phyloP scores from a whole-genome alignment of 495 filamentous ascomycete species.

The Daldinia loculata region DNA sequence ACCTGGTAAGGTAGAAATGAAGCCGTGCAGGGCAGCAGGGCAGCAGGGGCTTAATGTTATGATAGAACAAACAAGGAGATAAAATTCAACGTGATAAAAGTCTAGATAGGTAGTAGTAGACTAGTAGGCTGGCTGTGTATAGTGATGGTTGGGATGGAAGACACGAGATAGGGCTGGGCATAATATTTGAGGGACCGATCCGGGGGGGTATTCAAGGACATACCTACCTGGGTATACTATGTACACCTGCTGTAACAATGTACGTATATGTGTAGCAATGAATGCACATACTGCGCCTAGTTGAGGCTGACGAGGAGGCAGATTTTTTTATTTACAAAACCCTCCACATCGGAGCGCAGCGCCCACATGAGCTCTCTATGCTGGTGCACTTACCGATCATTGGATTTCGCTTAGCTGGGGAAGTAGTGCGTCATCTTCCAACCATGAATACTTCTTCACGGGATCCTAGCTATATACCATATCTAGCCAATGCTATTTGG shows the following conservation, averaged over 20 bases:
- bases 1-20: conserved; percentile 14
- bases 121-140: conserved; percentile 26
- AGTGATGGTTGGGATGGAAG: conserved; percentile 21
- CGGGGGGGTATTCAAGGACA: conserved; percentile 9
- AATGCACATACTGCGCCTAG: conserved; percentile 24
- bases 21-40: conserved; percentile 20
- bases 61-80: conserved; percentile 7
- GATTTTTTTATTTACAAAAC: conserved; percentile 22
- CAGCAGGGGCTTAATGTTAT: conserved; percentile 16
- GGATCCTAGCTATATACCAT: conserved; percentile 3
- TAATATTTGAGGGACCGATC: conserved; percentile 25
- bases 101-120: conserved; percentile 8
- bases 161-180: conserved; percentile 24
- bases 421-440: conserved; percentile 18
- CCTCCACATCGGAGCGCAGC: conserved; percentile 8
- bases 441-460: conserved; percentile 5
- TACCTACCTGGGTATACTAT: not conserved
- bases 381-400: conserved; percentile 18
- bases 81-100: conserved; percentile 13
- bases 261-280: not conserved
- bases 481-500: not conserved
- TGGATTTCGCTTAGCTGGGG: conserved; percentile 23
- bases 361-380: conserved; percentile 28
- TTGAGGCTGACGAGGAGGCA: conserved; percentile 39
- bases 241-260: not conserved